These are phyloP conservation scores for Fusarium nanum DNA, from an alignment of 2,329 filamentous ascomycete genomes.

Conservation along the genomic window DNA sequence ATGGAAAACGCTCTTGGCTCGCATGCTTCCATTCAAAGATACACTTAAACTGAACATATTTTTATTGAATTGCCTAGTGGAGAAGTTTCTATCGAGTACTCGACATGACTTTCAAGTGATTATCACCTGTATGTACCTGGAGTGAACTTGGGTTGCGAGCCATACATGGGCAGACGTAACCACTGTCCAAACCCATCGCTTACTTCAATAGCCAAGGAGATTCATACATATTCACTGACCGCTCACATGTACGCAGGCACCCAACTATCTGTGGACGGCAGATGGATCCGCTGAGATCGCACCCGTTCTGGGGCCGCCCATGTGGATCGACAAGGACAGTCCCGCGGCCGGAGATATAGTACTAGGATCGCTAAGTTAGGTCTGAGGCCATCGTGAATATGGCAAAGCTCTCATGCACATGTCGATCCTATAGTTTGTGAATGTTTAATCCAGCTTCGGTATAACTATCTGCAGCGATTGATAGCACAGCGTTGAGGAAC, in stretches of 20 bases:
- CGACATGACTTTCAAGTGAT: neutral
- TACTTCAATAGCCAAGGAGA: neutral
- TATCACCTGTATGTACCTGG: neutral
- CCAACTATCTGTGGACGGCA: neutral
- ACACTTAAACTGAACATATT: neutral
- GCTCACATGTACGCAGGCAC: neutral
- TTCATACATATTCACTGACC: neutral
- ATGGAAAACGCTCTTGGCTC: neutral
- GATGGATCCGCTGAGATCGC: conserved; percentile 17
- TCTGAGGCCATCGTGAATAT: conserved; percentile 36
- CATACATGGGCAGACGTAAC: neutral
- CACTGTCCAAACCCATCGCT: neutral
- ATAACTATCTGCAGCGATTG: neutral
- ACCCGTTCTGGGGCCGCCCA: conserved; percentile 8
- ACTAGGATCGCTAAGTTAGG: conserved; percentile 35
- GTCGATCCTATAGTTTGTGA: neutral
- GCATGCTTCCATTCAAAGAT: neutral
- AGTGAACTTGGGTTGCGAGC: neutral
- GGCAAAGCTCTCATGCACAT: conserved; percentile 27
- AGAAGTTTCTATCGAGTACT: neutral
- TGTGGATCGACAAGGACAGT: conserved; percentile 35
- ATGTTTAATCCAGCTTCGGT: neutral
- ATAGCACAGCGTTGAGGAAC: neutral
- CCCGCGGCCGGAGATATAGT: conserved; percentile 19
- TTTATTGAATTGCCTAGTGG: neutral